These are phyloP conservation scores for Fonsecaea multimorphosa DNA, from an alignment of 2,329 filamentous ascomycete genomes.

Conservation along the genomic window DNA sequence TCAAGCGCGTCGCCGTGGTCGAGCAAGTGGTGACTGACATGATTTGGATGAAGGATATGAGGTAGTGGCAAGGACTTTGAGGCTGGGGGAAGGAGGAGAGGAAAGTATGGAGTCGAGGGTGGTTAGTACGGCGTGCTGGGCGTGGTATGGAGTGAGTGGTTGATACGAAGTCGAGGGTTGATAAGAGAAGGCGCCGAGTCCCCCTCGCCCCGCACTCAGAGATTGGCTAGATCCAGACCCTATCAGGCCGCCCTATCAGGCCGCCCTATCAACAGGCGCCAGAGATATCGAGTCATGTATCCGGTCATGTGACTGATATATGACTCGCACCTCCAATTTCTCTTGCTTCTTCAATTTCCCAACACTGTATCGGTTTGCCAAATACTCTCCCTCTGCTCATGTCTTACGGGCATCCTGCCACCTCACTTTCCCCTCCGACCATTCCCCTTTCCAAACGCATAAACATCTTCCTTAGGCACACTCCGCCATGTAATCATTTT, in stretches of 20 bases:
- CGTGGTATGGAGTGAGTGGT: background rate
- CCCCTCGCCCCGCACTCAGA: background rate
- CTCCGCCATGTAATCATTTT: slow-evolving; percentile 4
- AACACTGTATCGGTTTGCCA: too few species aligned
- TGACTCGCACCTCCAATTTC: background rate
- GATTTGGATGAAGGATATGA: background rate
- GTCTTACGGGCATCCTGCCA: too few species aligned
- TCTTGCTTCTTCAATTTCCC: background rate
- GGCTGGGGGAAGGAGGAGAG: background rate
- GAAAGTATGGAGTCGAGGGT: background rate
- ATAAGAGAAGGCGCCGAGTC: too few species aligned
- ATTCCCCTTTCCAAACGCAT: background rate
- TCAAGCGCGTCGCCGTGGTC: slow-evolving; percentile 17
- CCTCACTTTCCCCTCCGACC: too few species aligned
- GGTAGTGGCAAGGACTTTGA: background rate
- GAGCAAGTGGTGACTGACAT: slow-evolving; percentile 19
- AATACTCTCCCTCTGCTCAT: background rate
- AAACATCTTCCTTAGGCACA: background rate
- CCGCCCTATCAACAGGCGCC: background rate
- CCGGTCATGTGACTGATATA: background rate
- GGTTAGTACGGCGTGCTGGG: background rate
- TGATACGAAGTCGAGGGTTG: slow-evolving; percentile 2
- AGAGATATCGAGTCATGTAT: slow-evolving; percentile 1
- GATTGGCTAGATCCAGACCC: slow-evolving; percentile 1
- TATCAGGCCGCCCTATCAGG: slow-evolving; percentile 6